Evolutionary conservation across 495 filamentous ascomycete species (phyloP).

Genomic region (Neurospora sp.): DNA sequence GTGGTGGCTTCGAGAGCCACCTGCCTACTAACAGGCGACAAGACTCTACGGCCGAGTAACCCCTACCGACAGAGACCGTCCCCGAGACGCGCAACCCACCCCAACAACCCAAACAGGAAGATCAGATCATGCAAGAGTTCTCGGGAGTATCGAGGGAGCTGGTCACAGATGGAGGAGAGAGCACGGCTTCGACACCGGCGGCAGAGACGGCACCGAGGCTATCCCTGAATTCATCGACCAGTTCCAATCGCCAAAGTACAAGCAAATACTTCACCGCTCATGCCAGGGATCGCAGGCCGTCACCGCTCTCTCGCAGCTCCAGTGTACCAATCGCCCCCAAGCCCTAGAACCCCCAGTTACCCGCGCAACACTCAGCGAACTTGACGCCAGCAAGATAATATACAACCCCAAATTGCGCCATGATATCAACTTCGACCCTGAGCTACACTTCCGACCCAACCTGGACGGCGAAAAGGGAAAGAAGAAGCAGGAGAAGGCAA

Average conservation of each 20-base stretch:
- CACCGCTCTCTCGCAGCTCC: slow-evolving; percentile 7
- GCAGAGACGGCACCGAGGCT: slow-evolving; percentile 17
- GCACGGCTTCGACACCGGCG: slow-evolving; percentile 1
- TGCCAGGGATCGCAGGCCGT: slow-evolving; percentile 7
- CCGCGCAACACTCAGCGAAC: slow-evolving; percentile 69
- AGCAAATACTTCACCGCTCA: slow-evolving; percentile 16
- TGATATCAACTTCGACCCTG: slow-evolving; percentile 90
- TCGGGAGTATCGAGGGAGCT: slow-evolving; percentile 15
- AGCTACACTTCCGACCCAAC: slow-evolving; percentile 84
- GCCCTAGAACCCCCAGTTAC: slow-evolving; percentile 70
- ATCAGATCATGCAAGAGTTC: slow-evolving; percentile 12
- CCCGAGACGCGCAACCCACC: slow-evolving; percentile 19
- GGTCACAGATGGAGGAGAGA: slow-evolving; percentile 2
- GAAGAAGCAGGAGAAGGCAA: slow-evolving; percentile 62
- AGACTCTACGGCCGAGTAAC: slow-evolving; percentile 22
- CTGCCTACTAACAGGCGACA: slow-evolving; percentile 29
- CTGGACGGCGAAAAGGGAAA: slow-evolving; percentile 72
- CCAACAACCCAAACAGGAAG: slow-evolving; percentile 11
- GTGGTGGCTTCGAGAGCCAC: slow-evolving; percentile 35
- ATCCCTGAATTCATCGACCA: slow-evolving; percentile 29
- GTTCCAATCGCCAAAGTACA: slow-evolving; percentile 7
- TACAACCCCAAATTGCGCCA: slow-evolving; percentile 84
- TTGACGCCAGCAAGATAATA: slow-evolving; percentile 79
- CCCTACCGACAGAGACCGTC: slow-evolving; percentile 18
- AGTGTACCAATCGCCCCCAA: slow-evolving; percentile 2